phyloP scores from a whole-genome alignment of 2,329 filamentous ascomycete species.

The Claviceps quebecensis region DNA sequence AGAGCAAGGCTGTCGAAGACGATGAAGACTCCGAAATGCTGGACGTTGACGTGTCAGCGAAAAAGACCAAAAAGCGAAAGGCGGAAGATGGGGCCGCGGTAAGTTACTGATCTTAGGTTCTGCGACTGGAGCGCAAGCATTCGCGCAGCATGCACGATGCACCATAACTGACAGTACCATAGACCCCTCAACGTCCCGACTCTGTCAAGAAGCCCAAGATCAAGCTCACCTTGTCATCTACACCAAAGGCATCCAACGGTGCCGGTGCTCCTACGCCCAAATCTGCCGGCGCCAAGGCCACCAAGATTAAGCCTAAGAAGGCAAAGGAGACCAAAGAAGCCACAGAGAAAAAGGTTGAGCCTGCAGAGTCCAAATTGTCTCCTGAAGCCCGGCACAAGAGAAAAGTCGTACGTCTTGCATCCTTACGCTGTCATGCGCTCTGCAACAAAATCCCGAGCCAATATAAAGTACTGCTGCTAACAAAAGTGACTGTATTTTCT shows the following conservation, averaged over 20 bases:
- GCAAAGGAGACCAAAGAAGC: constrained; percentile 41
- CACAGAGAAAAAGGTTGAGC: constrained; percentile 42
- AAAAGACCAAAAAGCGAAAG: constrained; percentile 67
- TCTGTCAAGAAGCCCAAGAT: constrained; percentile 57
- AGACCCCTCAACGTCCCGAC: constrained; percentile 45
- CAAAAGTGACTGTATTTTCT: neutral
- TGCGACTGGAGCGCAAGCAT: neutral
- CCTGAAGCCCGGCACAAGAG: constrained; percentile 43
- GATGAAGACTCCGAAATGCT: constrained; percentile 48
- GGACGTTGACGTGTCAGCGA: constrained; percentile 45
- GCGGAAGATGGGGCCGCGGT: constrained; percentile 59
- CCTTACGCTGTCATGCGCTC: neutral
- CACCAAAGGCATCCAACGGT: constrained; percentile 57
- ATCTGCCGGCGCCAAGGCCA: constrained; percentile 35
- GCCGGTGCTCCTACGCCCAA: constrained; percentile 29
- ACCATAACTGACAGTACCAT: neutral
- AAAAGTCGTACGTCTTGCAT: constrained; percentile 38
- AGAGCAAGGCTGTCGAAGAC: constrained; percentile 38
- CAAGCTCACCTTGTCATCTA: constrained; percentile 48
- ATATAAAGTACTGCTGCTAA: neutral
- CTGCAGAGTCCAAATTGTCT: constrained; percentile 44
- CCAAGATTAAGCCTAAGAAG: constrained; percentile 46
- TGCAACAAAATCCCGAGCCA: neutral
- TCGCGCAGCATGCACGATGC: too few relatives aligned
- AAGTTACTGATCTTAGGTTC: constrained; percentile 9